Percentiles rank a stretch among this genome's conserved stretches.
Conservation (phyloP, 331 rosid genomes). For the Pyracantha coccinea region DNA sequence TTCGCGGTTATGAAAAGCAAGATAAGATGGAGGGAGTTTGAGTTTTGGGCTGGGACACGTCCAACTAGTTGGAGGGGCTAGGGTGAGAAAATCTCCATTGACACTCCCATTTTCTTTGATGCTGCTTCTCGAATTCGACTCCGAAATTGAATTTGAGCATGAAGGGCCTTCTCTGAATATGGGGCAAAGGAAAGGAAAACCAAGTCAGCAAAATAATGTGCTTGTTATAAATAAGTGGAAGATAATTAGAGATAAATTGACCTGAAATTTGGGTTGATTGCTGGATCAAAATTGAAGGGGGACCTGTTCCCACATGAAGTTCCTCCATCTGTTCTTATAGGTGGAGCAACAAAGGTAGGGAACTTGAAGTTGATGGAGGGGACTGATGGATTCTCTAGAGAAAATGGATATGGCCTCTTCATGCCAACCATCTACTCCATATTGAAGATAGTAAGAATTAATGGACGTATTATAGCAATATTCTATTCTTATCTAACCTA, state of each 20-base stretch:
- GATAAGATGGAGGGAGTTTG: constrained; percentile 14
- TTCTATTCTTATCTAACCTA: too few species aligned
- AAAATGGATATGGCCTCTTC: constrained; percentile 55
- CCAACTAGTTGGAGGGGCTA: constrained; percentile 40
- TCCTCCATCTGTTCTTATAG: constrained; percentile 24
- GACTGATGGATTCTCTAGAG: constrained; percentile 30
- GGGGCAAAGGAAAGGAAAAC: constrained; percentile 6
- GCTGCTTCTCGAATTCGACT: constrained; percentile 28
- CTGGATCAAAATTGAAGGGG: constrained; percentile 16
- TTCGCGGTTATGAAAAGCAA: constrained; percentile 20
- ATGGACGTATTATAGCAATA: neutral
- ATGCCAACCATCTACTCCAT: constrained; percentile 43
- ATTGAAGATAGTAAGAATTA: constrained; percentile 1
- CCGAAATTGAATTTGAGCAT: constrained; percentile 34
- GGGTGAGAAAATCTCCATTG: constrained; percentile 48
- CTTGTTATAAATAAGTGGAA: neutral
- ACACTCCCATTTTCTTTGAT: constrained; percentile 29
- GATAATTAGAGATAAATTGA: constrained; percentile 2
- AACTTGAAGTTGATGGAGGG: constrained; percentile 36
- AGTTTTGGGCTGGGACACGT: constrained; percentile 19
- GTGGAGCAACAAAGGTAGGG: constrained; percentile 22
- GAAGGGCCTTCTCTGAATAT: constrained; percentile 45
- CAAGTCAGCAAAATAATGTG: neutral
- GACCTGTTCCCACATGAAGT: constrained; percentile 5
- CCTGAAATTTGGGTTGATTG: constrained; percentile 34